These are phyloP conservation scores for Phytophthora europaea DNA, from an alignment of 352 stramenopile species.

Conservation along the genomic window DNA sequence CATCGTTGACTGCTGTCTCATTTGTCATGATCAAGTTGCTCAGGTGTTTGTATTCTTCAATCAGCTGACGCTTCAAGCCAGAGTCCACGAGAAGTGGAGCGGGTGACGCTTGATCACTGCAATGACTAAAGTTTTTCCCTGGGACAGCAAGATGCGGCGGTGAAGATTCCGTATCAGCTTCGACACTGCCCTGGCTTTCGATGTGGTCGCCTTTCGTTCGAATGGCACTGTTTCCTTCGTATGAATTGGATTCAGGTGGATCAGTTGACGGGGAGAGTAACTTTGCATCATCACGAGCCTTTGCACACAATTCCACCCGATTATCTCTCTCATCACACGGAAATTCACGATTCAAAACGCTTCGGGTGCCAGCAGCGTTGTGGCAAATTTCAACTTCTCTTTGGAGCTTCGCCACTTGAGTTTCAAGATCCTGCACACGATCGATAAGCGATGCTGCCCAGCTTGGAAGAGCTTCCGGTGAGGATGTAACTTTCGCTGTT, in stretches of 20 bases:
- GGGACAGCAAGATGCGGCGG: background rate
- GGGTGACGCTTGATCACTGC: background rate
- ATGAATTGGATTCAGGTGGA: background rate
- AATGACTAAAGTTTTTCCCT: no score
- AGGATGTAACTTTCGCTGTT: background rate
- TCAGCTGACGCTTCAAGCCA: background rate
- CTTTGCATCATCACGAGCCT: background rate
- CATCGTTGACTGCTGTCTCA: background rate
- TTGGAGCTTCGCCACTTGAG: background rate
- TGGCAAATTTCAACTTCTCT: background rate
- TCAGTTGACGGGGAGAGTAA: background rate
- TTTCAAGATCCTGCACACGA: background rate
- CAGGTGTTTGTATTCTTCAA: background rate
- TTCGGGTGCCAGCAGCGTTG: background rate
- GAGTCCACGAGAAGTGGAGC: background rate
- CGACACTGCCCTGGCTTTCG: background rate
- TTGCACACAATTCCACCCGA: background rate
- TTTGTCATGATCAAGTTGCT: background rate
- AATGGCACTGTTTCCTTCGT: background rate
- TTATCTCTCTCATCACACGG: background rate
- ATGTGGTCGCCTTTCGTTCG: background rate
- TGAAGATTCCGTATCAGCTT: background rate
- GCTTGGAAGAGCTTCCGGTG: background rate
- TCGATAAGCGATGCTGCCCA: background rate
- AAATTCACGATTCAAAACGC: background rate